These are phyloP conservation scores for Clonostachys chloroleuca DNA, from an alignment of 2,329 filamentous ascomycete species.

Conservation along the genomic window DNA sequence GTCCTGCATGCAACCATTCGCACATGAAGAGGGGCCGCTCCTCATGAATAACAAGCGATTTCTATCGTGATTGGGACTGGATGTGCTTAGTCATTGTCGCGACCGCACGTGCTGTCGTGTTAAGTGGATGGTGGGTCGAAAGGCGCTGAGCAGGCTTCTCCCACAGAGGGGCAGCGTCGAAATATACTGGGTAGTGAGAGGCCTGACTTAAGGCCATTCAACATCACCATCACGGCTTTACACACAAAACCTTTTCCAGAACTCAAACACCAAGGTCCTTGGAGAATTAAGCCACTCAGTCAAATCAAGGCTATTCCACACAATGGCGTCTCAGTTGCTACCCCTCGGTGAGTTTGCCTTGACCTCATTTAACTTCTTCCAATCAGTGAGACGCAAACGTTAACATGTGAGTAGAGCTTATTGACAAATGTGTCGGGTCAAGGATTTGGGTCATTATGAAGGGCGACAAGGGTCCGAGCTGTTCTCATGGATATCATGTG, in stretches of 20 bases:
- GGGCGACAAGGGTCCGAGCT: slow-evolving; percentile 78
- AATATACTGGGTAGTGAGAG: not conserved
- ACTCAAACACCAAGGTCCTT: no score
- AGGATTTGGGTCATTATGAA: slow-evolving; percentile 99
- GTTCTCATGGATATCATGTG: not conserved
- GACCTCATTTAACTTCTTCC: not conserved
- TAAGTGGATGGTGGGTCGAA: no score
- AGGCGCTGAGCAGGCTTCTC: no score
- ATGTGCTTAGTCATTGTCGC: slow-evolving; percentile 27
- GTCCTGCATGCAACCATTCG: no score
- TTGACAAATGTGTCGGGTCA: slow-evolving; percentile 97
- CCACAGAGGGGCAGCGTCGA: no score
- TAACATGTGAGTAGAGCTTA: slow-evolving; percentile 64
- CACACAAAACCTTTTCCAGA: no score
- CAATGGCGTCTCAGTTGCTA: slow-evolving; percentile 70
- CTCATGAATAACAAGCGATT: no score
- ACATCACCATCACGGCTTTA: no score
- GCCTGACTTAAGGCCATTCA: no score
- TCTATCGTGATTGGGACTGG: not conserved
- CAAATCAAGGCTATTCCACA: slow-evolving; percentile 4
- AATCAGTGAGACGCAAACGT: not conserved
- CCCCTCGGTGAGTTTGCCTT: slow-evolving; percentile 54
- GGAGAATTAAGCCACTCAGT: no score
- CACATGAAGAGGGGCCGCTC: no score
- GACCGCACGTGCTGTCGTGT: slow-evolving; percentile 15